Base-by-base conservation (phyloP, 441 rosid species). In the Theobroma grandiflorum region DNA sequence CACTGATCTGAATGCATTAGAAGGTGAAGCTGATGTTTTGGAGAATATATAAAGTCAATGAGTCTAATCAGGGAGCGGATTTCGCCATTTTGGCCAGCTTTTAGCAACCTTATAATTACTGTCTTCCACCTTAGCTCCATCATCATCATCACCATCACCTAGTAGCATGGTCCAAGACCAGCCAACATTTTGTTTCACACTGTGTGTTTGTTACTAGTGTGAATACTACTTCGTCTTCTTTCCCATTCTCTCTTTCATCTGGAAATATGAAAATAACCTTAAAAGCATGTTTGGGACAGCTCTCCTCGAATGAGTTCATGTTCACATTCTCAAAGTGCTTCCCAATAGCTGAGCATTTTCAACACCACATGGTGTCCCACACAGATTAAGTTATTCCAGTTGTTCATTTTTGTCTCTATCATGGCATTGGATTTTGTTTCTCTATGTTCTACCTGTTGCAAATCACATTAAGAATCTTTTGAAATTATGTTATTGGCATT, bases 141-240 rank as follows among this genome's bases (percentile, higher is more conserved):
- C 83, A 75, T 33, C 20, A 31, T 31, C 49, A 49, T 50, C 68
- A 33, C 33, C 77, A 72, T 26, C 33, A 7, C 43, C 67, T 47
- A 50, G 35, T 58, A 72, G 62, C 58, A 66, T 78, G 79, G 75
- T 66, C 73, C 69, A 67, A 78, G 73, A 69, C 73, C 11, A 74
- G 22, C 75, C 61, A 47, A 42, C 74, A 57, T 10, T 72, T 31
- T 40, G 67, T 47, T 72, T 77, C 52, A 38, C 76, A 20, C 76
- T 55, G 33, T 53, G 11, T n/a, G 64, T 49, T n/a, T 53, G 62
- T 49, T 37, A 50, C 26, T 8, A 9, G 75, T 66, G 78, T 78
- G 81, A 78, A 77, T 22, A 37, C 64, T 40, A 26, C 31, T 66
- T 37, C 15, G 35, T 52, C 1, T 3, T 59, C 40, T 10, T 6